phyloP scores from a whole-genome alignment of 805 yeast genomes.

The Candida dendrica region DNA sequence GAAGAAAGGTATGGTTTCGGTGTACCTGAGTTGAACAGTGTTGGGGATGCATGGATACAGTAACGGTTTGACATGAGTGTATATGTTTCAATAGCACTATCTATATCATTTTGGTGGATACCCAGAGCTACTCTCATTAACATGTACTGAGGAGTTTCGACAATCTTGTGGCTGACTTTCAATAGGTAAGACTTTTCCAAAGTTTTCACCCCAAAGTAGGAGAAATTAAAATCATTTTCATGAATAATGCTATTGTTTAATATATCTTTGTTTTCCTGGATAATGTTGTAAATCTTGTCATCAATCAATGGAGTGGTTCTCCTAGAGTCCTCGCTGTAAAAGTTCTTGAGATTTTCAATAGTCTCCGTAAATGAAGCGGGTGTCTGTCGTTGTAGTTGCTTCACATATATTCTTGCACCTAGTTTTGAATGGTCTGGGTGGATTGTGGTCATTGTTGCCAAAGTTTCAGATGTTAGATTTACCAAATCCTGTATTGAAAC shows the following conservation, averaged over 20 bases:
- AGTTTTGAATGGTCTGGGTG: conserved; percentile 94
- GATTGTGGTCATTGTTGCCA: conserved; percentile 93
- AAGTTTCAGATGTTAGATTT: conserved; percentile 86
- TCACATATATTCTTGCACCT: conserved; percentile 94
- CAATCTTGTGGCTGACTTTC: conserved; percentile 45
- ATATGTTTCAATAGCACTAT: conserved; percentile 73
- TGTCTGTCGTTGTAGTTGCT: conserved; percentile 90
- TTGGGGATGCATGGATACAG: conserved; percentile 96
- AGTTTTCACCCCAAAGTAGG: conserved; percentile 88
- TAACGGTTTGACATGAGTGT: conserved; percentile 79
- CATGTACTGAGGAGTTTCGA: conserved; percentile 90
- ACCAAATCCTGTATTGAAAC: conserved; percentile 83
- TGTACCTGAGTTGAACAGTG: conserved; percentile 90
- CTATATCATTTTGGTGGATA: conserved; percentile 68
- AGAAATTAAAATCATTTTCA: conserved; percentile 70
- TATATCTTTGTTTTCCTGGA: conserved; percentile 53
- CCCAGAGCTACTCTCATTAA: conserved; percentile 91
- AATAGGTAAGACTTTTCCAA: conserved; percentile 80
- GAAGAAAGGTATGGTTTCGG: conserved; percentile 81
- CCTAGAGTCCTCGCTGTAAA: conserved; percentile 74
- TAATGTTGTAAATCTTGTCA: conserved; percentile 53
- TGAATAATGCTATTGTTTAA: conserved; percentile 68
- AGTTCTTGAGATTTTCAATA: conserved; percentile 61
- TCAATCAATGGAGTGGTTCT: conserved; percentile 57
- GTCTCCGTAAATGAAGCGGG: conserved; percentile 78